Percentiles rank a stretch among this genome's conserved stretches.
phyloP scores from a whole-genome alignment of 805 yeast species.

The Yamadazyma laniorum region DNA sequence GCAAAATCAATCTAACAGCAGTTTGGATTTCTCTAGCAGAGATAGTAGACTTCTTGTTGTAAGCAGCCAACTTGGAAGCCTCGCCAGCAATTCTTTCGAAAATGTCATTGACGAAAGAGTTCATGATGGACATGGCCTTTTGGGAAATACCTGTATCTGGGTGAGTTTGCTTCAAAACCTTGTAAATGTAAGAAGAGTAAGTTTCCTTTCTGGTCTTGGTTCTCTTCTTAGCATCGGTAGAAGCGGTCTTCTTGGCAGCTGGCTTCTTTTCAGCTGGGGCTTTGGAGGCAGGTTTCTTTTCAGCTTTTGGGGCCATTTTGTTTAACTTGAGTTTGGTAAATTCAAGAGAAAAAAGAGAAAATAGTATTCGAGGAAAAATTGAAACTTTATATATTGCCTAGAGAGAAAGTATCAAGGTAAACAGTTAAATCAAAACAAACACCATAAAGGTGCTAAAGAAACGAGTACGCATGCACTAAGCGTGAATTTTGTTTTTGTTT shows the following conservation, averaged over 20 bases:
- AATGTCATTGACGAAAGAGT: constrained; percentile 96
- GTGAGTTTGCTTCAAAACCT: constrained; percentile 97
- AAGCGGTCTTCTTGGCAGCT: constrained; percentile 81
- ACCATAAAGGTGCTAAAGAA: too few relatives aligned
- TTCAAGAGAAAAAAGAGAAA: constrained; percentile 1
- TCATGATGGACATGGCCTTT: constrained; percentile 98
- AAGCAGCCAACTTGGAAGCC: constrained; percentile 97
- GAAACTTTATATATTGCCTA: constrained; percentile 5
- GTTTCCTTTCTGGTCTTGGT: constrained; percentile 96
- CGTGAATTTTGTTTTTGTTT: constrained; percentile 3
- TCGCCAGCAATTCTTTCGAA: constrained; percentile 97
- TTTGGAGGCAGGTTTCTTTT: constrained; percentile 86
- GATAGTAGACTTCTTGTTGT: constrained; percentile 97
- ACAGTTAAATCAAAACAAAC: too few relatives aligned
- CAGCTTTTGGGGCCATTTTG: constrained; percentile 64
- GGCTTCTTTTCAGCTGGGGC: constrained; percentile 97
- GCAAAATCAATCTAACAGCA: constrained; percentile 95
- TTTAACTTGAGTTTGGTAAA: background rate
- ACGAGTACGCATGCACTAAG: background rate
- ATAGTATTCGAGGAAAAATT: background rate
- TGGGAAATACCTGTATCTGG: constrained; percentile 99
- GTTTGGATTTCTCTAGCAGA: constrained; percentile 99
- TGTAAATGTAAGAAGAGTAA: constrained; percentile 96
- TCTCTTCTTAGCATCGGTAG: constrained; percentile 85
- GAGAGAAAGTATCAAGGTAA: too few relatives aligned